A percentile compares a stretch with the other conserved stretches of the same genome.
These are phyloP conservation scores for Dacryopinax spathularia DNA, from an alignment of 768 basidiomycete genomes.

Conservation along the genomic window DNA sequence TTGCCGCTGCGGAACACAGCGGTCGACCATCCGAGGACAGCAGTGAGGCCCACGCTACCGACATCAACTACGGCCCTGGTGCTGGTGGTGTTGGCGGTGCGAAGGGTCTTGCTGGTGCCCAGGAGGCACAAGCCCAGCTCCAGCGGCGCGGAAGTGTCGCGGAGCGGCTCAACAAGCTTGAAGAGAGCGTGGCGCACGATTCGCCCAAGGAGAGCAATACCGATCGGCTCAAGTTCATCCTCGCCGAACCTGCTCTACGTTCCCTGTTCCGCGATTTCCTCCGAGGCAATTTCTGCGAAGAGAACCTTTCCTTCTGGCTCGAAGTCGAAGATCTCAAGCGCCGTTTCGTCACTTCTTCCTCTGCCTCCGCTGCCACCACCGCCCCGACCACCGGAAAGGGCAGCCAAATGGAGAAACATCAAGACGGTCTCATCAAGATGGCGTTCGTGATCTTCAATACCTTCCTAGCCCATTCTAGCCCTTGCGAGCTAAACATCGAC, in stretches of 20 bases:
- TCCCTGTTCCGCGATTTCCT: constrained; percentile 90
- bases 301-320: constrained; percentile 94
- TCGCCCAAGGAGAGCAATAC: constrained; percentile 74
- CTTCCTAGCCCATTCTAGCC: constrained; percentile 89
- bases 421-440: constrained; percentile 85
- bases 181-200: constrained; percentile 33
- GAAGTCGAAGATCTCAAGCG: constrained; percentile 96
- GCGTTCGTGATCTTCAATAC: constrained; percentile 89
- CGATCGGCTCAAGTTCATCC: constrained; percentile 76
- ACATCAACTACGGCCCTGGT: constrained; percentile 12
- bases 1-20: constrained; percentile 1
- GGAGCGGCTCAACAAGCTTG: constrained; percentile 50
- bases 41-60: constrained; percentile 6
- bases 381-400: constrained; percentile 29
- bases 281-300: constrained; percentile 89
- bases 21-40: constrained; percentile 8
- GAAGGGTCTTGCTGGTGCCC: not conserved
- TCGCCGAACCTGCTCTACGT: constrained; percentile 81
- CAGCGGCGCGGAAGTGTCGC: constrained; percentile 67
- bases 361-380: constrained; percentile 41
- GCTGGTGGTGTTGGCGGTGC: not conserved
- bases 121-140: constrained; percentile 38
- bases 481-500: constrained; percentile 95
- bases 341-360: constrained; percentile 90
- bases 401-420: constrained; percentile 87